Percentiles rank a stretch among this genome's conserved stretches.
These are phyloP conservation scores for Ophiostoma fasciatum DNA, from an alignment of 2,329 filamentous ascomycete species.

Conservation along the genomic window DNA sequence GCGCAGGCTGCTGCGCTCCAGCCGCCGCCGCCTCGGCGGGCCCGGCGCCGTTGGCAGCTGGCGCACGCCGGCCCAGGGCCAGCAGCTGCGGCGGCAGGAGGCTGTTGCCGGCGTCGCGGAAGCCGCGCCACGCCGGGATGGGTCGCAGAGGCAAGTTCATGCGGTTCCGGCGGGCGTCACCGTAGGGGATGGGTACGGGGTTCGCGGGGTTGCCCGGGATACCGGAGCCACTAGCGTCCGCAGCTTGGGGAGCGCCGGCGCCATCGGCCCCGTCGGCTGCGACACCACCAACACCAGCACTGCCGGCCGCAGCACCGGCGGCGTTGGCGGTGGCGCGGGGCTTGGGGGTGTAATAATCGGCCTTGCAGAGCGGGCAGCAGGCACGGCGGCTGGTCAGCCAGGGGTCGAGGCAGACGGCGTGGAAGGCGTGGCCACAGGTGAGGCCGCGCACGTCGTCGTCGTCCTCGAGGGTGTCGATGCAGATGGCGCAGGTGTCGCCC, in stretches of 20 bases:
- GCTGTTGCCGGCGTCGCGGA: conserved; percentile 17
- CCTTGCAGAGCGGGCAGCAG: conserved; percentile 94
- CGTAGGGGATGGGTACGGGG: too few species aligned
- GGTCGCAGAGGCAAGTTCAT: conserved; percentile 32
- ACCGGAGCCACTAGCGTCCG: conserved; percentile 16
- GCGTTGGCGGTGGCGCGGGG: conserved; percentile 40
- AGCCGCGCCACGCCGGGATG: conserved; percentile 24
- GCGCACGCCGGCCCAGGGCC: too few species aligned
- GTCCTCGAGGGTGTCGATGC: conserved; percentile 84
- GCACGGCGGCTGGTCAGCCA: conserved; percentile 91
- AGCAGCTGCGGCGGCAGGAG: conserved; percentile 2
- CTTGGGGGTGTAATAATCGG: conserved; percentile 93
- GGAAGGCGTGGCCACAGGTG: conserved; percentile 95
- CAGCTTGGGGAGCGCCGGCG: conserved; percentile 15
- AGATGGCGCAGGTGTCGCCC: conserved; percentile 92
- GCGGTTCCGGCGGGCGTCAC: conserved; percentile 19
- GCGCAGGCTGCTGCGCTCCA: too few species aligned
- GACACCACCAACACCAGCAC: too few species aligned
- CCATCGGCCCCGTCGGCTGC: conserved; percentile 20
- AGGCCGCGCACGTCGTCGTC: conserved; percentile 90
- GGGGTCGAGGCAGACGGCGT: conserved; percentile 86
- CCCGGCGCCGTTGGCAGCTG: too few species aligned
- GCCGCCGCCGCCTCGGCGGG: too few species aligned
- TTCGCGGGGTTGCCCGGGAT: conserved; percentile 7
- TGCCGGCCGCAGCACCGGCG: background rate